Evolutionary conservation across 1,284 basidiomycete species (phyloP).

Genomic region (Sporisorium scitamineum): DNA sequence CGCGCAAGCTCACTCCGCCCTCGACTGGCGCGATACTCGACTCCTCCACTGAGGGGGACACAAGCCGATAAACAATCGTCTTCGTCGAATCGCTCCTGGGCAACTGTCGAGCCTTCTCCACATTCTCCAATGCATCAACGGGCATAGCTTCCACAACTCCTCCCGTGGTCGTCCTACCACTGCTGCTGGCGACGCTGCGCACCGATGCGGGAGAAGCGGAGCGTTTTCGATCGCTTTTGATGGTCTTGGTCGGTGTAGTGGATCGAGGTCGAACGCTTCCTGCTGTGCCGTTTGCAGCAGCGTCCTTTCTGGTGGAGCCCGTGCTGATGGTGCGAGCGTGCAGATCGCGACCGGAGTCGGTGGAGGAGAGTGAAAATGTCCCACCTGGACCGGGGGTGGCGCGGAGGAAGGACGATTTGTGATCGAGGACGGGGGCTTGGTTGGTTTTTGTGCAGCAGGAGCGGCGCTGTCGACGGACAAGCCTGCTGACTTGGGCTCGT

Average conservation of each 20-base stretch:
- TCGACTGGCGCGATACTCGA: background rate
- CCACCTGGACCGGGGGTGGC: slow-evolving; percentile 52
- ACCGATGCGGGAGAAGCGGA: background rate
- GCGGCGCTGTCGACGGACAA: slow-evolving; percentile 17
- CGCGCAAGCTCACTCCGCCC: slow-evolving; percentile 16
- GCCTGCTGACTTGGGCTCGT: background rate
- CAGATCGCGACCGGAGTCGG: slow-evolving; percentile 20
- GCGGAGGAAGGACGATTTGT: slow-evolving; percentile 43
- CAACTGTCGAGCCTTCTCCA: slow-evolving; percentile 7
- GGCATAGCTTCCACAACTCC: slow-evolving; percentile 16
- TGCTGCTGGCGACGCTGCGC: background rate
- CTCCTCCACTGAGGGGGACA: background rate
- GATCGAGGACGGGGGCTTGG: slow-evolving; percentile 1
- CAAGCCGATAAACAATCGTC: slow-evolving; percentile 14
- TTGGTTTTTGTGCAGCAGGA: background rate
- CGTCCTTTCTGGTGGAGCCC: background rate
- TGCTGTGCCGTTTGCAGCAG: background rate
- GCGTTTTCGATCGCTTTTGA: background rate
- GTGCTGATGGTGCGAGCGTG: slow-evolving; percentile 21
- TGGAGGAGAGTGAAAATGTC: slow-evolving; percentile 34
- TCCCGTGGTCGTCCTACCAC: background rate
- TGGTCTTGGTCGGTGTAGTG: slow-evolving; percentile 9
- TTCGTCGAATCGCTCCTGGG: slow-evolving; percentile 10
- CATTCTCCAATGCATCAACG: slow-evolving; percentile 11
- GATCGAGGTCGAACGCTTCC: slow-evolving; percentile 1